Percentiles rank a stretch among this genome's conserved stretches.
Conservation (phyloP, 441 rosid species). For the Erodium moschatum region DNA sequence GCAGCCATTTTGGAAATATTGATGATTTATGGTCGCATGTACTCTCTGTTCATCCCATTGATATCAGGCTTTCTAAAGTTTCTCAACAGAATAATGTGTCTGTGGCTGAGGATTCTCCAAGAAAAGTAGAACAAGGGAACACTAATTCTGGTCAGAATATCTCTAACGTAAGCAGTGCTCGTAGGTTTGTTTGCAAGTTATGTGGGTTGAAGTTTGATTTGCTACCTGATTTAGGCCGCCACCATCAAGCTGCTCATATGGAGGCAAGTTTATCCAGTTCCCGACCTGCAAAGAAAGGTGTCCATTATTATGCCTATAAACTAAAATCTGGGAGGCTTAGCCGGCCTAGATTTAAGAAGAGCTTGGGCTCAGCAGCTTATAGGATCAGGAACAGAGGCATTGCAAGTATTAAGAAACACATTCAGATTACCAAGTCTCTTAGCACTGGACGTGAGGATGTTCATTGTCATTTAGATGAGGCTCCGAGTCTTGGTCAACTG, state of each 20-base stretch:
- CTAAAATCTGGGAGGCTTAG: constrained; percentile 88
- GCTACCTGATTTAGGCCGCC: constrained; percentile 96
- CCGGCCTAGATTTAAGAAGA: constrained; percentile 79
- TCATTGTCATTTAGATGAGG: constrained; percentile 31
- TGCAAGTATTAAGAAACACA: constrained; percentile 59
- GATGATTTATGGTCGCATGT: constrained; percentile 80
- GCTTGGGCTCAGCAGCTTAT: constrained; percentile 63
- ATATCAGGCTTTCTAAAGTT: constrained; percentile 41
- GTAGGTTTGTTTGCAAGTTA: constrained; percentile 68
- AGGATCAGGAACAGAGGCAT: constrained; percentile 63
- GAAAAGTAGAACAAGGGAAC: constrained; percentile 33
- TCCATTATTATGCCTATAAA: constrained; percentile 57
- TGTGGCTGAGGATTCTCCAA: constrained; percentile 30
- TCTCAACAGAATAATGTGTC: constrained; percentile 29
- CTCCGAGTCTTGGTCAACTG: constrained; percentile 40
- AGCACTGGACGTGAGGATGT: constrained; percentile 25
- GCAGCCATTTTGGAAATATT: constrained; percentile 74
- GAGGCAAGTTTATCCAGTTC: constrained; percentile 47
- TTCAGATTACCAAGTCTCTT: constrained; percentile 54
- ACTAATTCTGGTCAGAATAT: constrained; percentile 31
- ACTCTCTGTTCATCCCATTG: constrained; percentile 56
- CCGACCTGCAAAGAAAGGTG: constrained; percentile 59
- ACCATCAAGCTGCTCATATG: constrained; percentile 98
- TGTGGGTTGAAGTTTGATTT: constrained; percentile 86
- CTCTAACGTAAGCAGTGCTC: constrained; percentile 35